Conservation (phyloP, 495 filamentous ascomycete genomes). For the Glutinoglossum americanum region DNA sequence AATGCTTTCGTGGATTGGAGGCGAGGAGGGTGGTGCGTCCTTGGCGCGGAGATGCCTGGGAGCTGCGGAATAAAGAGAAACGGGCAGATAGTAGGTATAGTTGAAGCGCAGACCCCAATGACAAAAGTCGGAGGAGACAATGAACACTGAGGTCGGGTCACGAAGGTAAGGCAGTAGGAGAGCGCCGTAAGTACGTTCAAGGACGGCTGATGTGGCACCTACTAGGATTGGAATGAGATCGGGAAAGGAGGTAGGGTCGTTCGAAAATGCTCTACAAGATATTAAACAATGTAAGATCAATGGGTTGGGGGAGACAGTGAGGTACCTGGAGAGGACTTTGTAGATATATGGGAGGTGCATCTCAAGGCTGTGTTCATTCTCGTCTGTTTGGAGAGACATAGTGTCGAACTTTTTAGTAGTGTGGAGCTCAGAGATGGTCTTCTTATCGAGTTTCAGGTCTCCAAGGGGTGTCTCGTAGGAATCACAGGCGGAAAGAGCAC, state of each 20-base stretch:
- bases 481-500: constrained; percentile 52
- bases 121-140: constrained; percentile 88
- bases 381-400: constrained; percentile 50
- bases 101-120: constrained; percentile 82
- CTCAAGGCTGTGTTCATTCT: constrained; percentile 85
- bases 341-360: constrained; percentile 93
- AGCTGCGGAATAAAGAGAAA: constrained; percentile 12
- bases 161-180: constrained; percentile 61
- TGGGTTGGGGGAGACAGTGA: not conserved
- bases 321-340: constrained; percentile 47
- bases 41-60: constrained; percentile 11
- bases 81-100: constrained; percentile 62
- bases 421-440: constrained; percentile 39
- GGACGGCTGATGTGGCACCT: constrained; percentile 41
- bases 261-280: not conserved
- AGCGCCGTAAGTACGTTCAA: constrained; percentile 47
- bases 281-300: not conserved
- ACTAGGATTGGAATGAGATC: constrained; percentile 73
- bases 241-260: constrained; percentile 31
- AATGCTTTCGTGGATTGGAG: constrained; percentile 71
- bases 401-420: constrained; percentile 44
- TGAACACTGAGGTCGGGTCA: constrained; percentile 57
- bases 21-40: constrained; percentile 17
- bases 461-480: constrained; percentile 76
- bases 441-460: constrained; percentile 48